Evolutionary conservation across 2,329 filamentous ascomycete species (phyloP).

Genomic region (Cyphellophora attinorum): DNA sequence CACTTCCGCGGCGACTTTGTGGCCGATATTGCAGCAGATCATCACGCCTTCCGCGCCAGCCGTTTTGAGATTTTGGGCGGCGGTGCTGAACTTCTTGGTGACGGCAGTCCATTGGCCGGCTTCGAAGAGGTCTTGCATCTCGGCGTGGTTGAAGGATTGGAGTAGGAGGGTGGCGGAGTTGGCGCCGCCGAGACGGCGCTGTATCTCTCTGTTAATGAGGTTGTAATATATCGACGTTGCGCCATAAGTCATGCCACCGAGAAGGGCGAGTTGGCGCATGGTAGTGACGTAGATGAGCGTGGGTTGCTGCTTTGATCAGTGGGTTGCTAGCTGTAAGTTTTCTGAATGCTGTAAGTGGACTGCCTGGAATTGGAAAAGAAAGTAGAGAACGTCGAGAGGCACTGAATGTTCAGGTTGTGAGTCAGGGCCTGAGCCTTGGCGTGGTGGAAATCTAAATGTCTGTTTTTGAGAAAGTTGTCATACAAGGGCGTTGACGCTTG

Average conservation of each 20-base stretch:
- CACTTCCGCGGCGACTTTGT: conserved; percentile 7
- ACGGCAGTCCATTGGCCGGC: neutral
- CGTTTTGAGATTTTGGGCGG: conserved; percentile 4
- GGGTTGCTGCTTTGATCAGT: no score
- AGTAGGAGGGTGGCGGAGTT: conserved; percentile 5
- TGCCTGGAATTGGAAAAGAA: no score
- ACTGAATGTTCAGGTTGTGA: no score
- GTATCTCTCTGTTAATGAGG: conserved; percentile 4
- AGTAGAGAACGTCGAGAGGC: no score
- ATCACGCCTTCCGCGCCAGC: conserved; percentile 5
- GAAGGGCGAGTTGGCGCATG: conserved; percentile 7
- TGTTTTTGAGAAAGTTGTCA: no score
- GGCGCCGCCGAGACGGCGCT: conserved; percentile 1
- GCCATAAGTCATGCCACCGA: conserved; percentile 7
- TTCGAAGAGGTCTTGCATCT: conserved; percentile 1
- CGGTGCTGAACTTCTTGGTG: conserved; percentile 1
- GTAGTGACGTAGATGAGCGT: no score
- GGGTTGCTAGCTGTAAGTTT: no score
- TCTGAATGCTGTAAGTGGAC: no score
- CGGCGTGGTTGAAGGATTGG: conserved; percentile 6
- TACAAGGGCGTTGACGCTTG: no score
- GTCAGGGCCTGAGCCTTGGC: no score
- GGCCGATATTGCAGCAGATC: conserved; percentile 8
- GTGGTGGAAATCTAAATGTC: no score
- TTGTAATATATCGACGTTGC: conserved; percentile 6